These are phyloP conservation scores for Ophiostoma ulmi DNA, from an alignment of 2,329 filamentous ascomycete genomes.

Conservation along the genomic window DNA sequence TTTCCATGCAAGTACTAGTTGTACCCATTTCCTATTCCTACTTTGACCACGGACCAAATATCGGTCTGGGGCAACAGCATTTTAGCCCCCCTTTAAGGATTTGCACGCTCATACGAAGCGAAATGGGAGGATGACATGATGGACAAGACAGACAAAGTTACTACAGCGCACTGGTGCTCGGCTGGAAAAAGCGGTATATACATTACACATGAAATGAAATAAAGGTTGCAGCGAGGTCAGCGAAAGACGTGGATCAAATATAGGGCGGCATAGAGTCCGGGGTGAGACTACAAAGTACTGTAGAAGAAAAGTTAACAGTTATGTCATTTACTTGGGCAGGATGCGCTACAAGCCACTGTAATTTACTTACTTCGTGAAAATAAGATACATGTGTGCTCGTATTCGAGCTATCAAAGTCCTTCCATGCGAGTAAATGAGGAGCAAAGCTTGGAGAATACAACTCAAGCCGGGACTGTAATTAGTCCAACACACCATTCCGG, in stretches of 20 bases:
- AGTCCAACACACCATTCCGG: constrained; percentile 19
- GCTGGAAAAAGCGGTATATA: not conserved
- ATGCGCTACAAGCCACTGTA: too few species aligned
- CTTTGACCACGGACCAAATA: not conserved
- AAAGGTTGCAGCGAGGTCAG: not conserved
- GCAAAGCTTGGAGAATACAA: constrained; percentile 8
- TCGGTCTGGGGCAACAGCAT: not conserved
- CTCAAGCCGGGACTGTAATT: constrained; percentile 6
- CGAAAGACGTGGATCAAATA: not conserved
- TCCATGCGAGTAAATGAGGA: constrained; percentile 5
- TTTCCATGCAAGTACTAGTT: not conserved
- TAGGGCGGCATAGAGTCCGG: not conserved
- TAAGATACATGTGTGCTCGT: not conserved
- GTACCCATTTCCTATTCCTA: not conserved
- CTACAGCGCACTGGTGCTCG: not conserved
- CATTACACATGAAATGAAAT: not conserved
- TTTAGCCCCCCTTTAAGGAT: not conserved
- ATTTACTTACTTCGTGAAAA: too few species aligned
- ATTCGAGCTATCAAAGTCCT: constrained; percentile 5
- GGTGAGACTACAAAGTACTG: not conserved
- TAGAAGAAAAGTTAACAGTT: too few species aligned
- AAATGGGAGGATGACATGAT: not conserved
- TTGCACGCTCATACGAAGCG: not conserved
- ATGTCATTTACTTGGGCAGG: too few species aligned
- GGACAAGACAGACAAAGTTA: not conserved